Percentiles rank a stretch among this genome's conserved stretches.
phyloP scores from a whole-genome alignment of 495 filamentous ascomycete genomes.

The Penicillium argentinense region DNA sequence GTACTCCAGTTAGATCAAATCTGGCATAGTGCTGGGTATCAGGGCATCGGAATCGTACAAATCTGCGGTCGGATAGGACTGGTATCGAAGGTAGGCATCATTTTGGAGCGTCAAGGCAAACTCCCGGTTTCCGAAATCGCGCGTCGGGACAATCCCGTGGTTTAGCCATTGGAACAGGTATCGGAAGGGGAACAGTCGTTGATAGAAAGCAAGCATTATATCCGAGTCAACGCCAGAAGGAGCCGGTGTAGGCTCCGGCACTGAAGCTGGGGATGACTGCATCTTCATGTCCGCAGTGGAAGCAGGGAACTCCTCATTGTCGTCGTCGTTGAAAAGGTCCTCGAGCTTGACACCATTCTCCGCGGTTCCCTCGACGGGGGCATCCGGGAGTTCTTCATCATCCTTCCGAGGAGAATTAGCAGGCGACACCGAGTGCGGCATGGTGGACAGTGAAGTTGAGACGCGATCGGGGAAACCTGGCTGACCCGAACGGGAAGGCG shows the following conservation, averaged over 20 bases:
- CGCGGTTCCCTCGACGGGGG: slow-evolving; percentile 23
- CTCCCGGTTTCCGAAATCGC: slow-evolving; percentile 89
- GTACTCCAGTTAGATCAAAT: slow-evolving; percentile 7
- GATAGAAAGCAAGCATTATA: slow-evolving; percentile 88
- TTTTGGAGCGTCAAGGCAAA: slow-evolving; percentile 91
- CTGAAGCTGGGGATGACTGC: slow-evolving; percentile 40
- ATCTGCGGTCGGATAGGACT: slow-evolving; percentile 83
- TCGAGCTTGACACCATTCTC: slow-evolving; percentile 65
- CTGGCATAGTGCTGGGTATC: neutral
- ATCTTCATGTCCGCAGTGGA: slow-evolving; percentile 51
- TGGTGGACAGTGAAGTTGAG: slow-evolving; percentile 22
- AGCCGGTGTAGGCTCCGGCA: slow-evolving; percentile 31
- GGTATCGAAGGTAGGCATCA: slow-evolving; percentile 89
- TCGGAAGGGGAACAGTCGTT: slow-evolving; percentile 93
- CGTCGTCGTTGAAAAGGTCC: slow-evolving; percentile 74
- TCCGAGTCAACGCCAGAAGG: slow-evolving; percentile 66
- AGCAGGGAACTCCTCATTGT: slow-evolving; percentile 74
- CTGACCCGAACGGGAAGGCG: slow-evolving; percentile 20
- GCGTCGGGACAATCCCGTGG: slow-evolving; percentile 79
- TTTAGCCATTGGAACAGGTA: slow-evolving; percentile 98
- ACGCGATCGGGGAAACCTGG: neutral
- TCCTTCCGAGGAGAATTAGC: slow-evolving; percentile 28
- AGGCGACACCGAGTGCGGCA: slow-evolving; percentile 56
- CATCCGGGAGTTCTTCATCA: slow-evolving; percentile 43
- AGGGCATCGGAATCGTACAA: slow-evolving; percentile 52